Evolutionary conservation across 2,329 filamentous ascomycete species (phyloP).

Genomic region (Conoideocrella luteorostrata): DNA sequence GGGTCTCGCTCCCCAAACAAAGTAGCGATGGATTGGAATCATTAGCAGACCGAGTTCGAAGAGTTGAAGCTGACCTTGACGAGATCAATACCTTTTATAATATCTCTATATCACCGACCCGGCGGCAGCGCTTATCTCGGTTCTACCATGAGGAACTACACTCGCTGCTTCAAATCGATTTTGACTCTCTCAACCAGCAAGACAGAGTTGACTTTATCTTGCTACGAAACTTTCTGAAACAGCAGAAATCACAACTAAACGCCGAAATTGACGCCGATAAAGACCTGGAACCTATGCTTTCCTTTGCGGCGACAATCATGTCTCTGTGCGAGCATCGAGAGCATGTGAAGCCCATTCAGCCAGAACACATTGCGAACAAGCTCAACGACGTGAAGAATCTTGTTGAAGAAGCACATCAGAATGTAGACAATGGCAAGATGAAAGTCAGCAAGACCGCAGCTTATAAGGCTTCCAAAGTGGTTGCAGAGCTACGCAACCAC

Average conservation of each 20-base stretch:
- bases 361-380: conserved; percentile 34
- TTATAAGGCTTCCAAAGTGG: conserved; percentile 38
- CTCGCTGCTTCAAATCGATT: conserved; percentile 17
- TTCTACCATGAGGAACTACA: conserved; percentile 38
- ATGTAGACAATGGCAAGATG: conserved; percentile 27
- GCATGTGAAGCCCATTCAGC: conserved; percentile 34
- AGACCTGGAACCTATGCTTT: conserved; percentile 33
- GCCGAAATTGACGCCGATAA: conserved; percentile 31
- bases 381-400: conserved; percentile 29
- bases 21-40: conserved; percentile 17
- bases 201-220: conserved; percentile 44
- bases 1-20: conserved; percentile 12
- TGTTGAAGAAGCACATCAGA: conserved; percentile 24
- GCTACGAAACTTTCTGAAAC: conserved; percentile 38
- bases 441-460: conserved; percentile 35
- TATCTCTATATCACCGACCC: conserved; percentile 35
- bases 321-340: conserved; percentile 42
- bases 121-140: conserved; percentile 30
- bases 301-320: conserved; percentile 36
- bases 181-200: conserved; percentile 30
- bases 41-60: conserved; percentile 35
- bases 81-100: conserved; percentile 45
- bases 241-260: conserved; percentile 29
- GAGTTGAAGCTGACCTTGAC: conserved; percentile 36
- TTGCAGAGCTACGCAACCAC: conserved; percentile 32